Conservation (phyloP, 2,329 filamentous ascomycete species). For the Fusarium succisae region DNA sequence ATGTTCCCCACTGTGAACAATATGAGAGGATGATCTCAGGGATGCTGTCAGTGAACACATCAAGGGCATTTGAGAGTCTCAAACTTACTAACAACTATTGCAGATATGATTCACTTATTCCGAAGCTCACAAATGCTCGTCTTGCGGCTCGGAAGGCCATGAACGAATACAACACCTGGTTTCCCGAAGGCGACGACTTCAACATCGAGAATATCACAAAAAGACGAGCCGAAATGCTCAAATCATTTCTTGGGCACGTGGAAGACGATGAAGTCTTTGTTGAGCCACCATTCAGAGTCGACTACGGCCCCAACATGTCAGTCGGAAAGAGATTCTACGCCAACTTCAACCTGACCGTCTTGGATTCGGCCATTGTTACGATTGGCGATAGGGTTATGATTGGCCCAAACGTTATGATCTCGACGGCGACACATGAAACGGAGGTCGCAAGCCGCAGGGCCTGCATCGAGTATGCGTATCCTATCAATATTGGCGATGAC, state of each 20-base stretch:
- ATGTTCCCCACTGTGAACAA: slow-evolving; percentile 66
- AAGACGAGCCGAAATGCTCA: slow-evolving; percentile 51
- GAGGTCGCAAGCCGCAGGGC: slow-evolving; percentile 58
- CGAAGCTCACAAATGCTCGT: slow-evolving; percentile 55
- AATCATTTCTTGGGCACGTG: slow-evolving; percentile 55
- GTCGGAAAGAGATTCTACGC: slow-evolving; percentile 67
- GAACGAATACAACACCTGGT: slow-evolving; percentile 63
- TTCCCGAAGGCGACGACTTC: slow-evolving; percentile 49
- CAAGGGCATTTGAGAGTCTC: rapidly evolving
- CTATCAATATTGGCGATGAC: slow-evolving; percentile 58
- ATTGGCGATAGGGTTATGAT: slow-evolving; percentile 63
- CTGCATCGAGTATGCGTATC: slow-evolving; percentile 59
- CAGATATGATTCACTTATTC: slow-evolving; percentile 58
- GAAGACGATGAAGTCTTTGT: slow-evolving; percentile 60
- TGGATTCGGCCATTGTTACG: slow-evolving; percentile 61
- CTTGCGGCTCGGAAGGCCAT: slow-evolving; percentile 60
- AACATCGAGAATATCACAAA: neutral
- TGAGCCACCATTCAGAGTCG: slow-evolving; percentile 66
- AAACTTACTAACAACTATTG: rapidly evolving
- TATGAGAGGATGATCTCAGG: slow-evolving; percentile 73
- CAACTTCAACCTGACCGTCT: slow-evolving; percentile 61
- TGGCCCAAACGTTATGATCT: slow-evolving; percentile 62
- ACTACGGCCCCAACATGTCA: slow-evolving; percentile 70
- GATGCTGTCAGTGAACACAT: slow-evolving; percentile 57
- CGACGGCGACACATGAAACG: slow-evolving; percentile 61